phyloP scores from a whole-genome alignment of 768 basidiomycete species.

The Polyporus arcularius region DNA sequence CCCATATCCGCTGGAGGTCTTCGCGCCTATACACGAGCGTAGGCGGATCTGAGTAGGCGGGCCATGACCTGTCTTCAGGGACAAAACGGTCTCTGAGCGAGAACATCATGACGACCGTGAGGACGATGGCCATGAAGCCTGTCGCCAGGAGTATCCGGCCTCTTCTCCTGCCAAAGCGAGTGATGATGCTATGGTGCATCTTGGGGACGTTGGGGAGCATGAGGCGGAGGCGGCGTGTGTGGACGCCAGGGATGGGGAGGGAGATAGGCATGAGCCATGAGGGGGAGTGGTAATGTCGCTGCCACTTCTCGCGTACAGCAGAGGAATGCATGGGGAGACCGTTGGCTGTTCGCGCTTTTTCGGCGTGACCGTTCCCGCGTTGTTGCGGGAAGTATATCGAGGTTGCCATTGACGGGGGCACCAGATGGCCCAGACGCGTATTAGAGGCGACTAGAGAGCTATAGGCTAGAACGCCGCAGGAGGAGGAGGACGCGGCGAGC shows the following conservation, averaged over 20 bases:
- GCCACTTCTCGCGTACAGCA: constrained; percentile 67
- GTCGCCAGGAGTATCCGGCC: constrained; percentile 55
- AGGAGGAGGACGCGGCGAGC: neutral
- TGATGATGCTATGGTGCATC: constrained; percentile 55
- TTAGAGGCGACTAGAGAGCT: constrained; percentile 22
- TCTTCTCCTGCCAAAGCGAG: constrained; percentile 60
- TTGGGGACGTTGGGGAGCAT: constrained; percentile 61
- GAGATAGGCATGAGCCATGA: constrained; percentile 64
- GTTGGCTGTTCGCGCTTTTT: constrained; percentile 44
- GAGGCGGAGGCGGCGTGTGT: constrained; percentile 55
- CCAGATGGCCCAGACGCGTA: constrained; percentile 20
- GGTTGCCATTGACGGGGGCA: constrained; percentile 41
- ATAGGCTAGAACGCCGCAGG: constrained; percentile 19
- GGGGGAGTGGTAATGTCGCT: constrained; percentile 42
- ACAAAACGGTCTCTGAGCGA: constrained; percentile 64
- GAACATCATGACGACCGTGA: constrained; percentile 45
- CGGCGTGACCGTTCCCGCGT: constrained; percentile 46
- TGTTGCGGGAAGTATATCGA: constrained; percentile 48
- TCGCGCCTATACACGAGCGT: constrained; percentile 76
- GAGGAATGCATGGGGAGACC: constrained; percentile 53
- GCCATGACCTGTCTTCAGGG: constrained; percentile 63
- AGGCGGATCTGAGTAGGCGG: constrained; percentile 53
- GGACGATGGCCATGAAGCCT: constrained; percentile 47
- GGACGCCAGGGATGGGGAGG: constrained; percentile 61
- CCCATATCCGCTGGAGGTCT: constrained; percentile 90